These are phyloP conservation scores for Penicillium daleae DNA, from an alignment of 495 filamentous ascomycete genomes.

Conservation along the genomic window DNA sequence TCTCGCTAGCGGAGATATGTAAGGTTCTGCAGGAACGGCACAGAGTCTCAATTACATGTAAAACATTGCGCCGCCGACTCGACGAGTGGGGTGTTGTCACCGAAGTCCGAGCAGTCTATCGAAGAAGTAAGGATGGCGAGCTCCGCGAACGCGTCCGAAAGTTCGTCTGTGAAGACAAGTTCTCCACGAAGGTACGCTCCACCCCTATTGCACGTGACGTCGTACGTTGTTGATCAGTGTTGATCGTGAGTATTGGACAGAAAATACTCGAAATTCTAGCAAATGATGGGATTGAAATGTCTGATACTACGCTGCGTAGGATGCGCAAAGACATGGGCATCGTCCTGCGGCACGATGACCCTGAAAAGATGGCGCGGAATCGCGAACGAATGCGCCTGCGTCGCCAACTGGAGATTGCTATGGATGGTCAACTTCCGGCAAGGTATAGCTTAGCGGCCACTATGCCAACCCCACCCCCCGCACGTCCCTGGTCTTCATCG, in stretches of 20 bases:
- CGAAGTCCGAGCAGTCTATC: neutral
- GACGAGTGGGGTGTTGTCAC: neutral
- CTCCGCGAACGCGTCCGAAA: constrained; percentile 4
- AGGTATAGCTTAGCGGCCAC: constrained; percentile 4
- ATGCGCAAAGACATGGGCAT: constrained; percentile 1
- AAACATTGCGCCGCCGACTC: neutral
- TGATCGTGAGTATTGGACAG: neutral
- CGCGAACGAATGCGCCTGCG: neutral
- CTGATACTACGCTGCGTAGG: neutral
- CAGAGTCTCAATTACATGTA: neutral
- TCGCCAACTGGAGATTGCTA: neutral
- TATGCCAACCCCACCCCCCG: neutral
- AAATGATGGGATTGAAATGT: neutral
- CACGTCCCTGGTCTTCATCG: neutral
- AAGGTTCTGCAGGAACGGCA: neutral
- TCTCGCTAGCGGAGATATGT: neutral
- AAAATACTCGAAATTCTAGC: neutral
- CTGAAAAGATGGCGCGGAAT: neutral
- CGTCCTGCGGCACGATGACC: neutral
- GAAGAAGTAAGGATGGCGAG: neutral
- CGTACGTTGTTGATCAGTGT: neutral
- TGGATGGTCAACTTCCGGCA: neutral
- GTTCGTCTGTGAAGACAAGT: neutral
- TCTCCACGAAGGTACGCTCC: neutral
- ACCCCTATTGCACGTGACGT: neutral